Conservation (phyloP, 2,329 filamentous ascomycete genomes). For the Huntiella decipiens region DNA sequence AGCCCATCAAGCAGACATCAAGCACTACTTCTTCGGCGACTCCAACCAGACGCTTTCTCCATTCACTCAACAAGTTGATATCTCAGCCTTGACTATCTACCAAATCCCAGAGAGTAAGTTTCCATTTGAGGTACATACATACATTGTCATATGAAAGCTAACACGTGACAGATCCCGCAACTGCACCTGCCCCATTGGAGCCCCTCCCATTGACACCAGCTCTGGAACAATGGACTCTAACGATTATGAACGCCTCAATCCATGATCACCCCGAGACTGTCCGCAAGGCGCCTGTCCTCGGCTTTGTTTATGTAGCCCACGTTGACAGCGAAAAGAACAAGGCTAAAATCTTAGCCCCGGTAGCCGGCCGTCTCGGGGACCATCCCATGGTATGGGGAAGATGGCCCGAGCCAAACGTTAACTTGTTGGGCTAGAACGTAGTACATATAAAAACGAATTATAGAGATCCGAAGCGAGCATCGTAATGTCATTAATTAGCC, state of each 20-base stretch:
- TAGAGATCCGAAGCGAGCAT: neutral
- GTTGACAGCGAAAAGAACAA: conserved; percentile 72
- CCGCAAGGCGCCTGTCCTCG: conserved; percentile 67
- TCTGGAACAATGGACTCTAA: conserved; percentile 66
- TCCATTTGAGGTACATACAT: neutral
- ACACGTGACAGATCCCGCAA: conserved; percentile 13
- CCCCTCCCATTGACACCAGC: conserved; percentile 44
- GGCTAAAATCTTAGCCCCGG: conserved; percentile 64
- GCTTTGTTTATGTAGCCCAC: conserved; percentile 82
- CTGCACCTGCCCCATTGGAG: conserved; percentile 19
- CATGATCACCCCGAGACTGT: conserved; percentile 54
- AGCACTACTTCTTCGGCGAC: conserved; percentile 89
- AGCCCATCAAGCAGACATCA: conserved; percentile 56
- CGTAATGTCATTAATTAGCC: neutral
- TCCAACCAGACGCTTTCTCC: conserved; percentile 60
- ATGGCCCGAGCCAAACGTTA: conserved; percentile 74
- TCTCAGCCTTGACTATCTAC: conserved; percentile 56
- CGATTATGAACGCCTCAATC: conserved; percentile 59
- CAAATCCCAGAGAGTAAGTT: conserved; percentile 40
- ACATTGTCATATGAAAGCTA: conserved; percentile 4
- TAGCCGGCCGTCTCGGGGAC: conserved; percentile 62
- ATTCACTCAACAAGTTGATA: conserved; percentile 69
- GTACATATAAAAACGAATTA: neutral
- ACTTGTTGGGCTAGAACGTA: conserved; percentile 38
- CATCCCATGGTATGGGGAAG: conserved; percentile 65